Base-by-base conservation (phyloP, 352 stramenopile genomes). In the Phytophthora pisi region DNA sequence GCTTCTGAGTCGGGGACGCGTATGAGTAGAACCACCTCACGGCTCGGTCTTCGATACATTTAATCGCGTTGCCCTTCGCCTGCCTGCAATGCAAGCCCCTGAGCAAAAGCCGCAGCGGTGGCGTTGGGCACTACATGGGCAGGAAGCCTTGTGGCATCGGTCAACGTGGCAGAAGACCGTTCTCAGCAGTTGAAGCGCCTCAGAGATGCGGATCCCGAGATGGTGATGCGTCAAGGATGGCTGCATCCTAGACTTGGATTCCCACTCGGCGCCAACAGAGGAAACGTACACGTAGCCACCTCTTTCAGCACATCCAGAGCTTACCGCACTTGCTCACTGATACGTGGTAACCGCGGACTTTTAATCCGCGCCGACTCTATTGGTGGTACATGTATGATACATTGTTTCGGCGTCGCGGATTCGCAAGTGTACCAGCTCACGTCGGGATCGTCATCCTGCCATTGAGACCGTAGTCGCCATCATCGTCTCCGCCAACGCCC, bases 281-380 rank as follows among this genome's bases (percentile, higher is more conserved):
- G 5, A 31, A 31, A 31, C 28, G 28, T 31, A 31, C 28, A 31
- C 28, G 20, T 20, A 20, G 20, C 20, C 20, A 20, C 20, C 20
- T 20, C 20, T 20, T 20, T 20, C 20, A 20, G 20, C 20, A 20
- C 20, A 20, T 20, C 20, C 20, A 20, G 20, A 20, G 38, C 43
- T 50, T 50, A 50, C 43, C 43, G 43, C 43, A 50, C 15, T 40
- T 9, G 42, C n/a, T 50, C 43, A 6, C 34, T 40, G 43, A 46
- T 46, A 26, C n/a, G 43, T 50, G 43, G 43, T 26, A 50, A 50
- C 43, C 8, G n/a, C 43, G 8, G 43, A 26, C 5, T 26, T 50
- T 28, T 28, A 50, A 50, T 50, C 43, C 43, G 8, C 11, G 43
- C 43, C 43, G 43, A 50, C 43, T 50, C 43, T 50, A 18, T 20